Conservation (phyloP, 2,329 filamentous ascomycete species). For the Botrytis paeoniae region DNA sequence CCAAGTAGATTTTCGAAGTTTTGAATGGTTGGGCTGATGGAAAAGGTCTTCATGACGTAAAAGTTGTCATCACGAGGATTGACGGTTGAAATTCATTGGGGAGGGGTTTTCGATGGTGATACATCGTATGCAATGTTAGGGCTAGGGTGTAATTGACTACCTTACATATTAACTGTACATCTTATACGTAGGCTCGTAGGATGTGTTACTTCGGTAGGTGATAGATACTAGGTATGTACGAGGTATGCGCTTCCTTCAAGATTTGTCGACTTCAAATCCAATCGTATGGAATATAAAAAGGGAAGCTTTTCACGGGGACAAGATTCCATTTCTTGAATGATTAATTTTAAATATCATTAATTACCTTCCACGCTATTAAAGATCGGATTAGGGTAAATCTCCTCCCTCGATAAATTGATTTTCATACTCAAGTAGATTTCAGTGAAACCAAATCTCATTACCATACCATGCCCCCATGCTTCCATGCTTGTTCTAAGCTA, state of each 20-base stretch:
- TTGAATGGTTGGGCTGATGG: not conserved
- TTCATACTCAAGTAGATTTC: not conserved
- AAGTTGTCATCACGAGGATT: conserved; percentile 4
- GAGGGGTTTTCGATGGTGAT: not conserved
- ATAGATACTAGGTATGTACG: not conserved
- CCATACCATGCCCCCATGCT: not conserved
- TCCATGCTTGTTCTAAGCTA: not conserved
- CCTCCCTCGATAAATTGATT: not conserved
- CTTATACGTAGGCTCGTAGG: not conserved
- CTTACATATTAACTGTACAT: not conserved
- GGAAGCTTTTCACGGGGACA: not conserved
- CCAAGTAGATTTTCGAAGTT: not conserved
- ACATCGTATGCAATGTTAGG: not conserved
- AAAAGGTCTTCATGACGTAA: not conserved
- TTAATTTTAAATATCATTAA: not conserved
- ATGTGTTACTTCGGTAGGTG: not conserved
- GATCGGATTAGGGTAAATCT: not conserved
- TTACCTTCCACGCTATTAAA: not conserved
- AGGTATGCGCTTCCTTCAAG: not conserved
- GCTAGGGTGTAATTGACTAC: not conserved
- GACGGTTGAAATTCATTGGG: not conserved
- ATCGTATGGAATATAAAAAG: not conserved
- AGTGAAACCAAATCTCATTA: not conserved
- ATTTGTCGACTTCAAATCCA: not conserved
- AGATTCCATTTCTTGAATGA: not conserved